Base-by-base conservation (phyloP, 2,329 filamentous ascomycete species). In the Penicillium expansum region DNA sequence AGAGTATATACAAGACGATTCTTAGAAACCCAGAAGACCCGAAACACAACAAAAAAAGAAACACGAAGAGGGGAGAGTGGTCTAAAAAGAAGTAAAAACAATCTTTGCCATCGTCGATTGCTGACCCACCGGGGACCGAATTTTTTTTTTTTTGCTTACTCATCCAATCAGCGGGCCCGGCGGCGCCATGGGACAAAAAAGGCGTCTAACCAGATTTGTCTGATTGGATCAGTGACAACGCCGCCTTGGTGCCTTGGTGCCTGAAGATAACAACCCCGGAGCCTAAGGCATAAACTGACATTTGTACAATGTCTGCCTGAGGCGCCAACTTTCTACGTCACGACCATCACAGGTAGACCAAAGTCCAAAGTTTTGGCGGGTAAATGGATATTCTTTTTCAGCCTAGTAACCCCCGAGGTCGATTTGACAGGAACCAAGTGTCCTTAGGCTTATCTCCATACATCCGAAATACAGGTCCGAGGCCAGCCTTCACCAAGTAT, bases 1-100 rank as follows among this genome's bases (percentile, higher is more conserved):
- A 32, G 27, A 47, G 22, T 56, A 52, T 52, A 27, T 56, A 52
- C 48, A 55, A n/a, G 13, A 52, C 52, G 44, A 49, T 55, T 51
- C 53, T 42, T 6, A 35, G 22, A 52, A 20, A 56, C 54, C 54
- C 33, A 39, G 14, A 39, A 42, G 42, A 45, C 54, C 54, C 48
- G 32, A 39, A 51, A 56, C 30, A 55, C 29, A 48, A 39, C 33
- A 27, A 48, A 38, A 45, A 51, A 52, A 44, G 49, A 56, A 56
- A 47, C 48, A 45, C 48, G 39, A 56, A 52, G 54, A 56, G 54
- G 54, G 54, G 54, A 56, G 54, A 56, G 54, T 56, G 48, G 37
- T 55, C 52, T 35, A 30, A 33, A 41, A 56, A 41, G 32, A 47
- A 33, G 35, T 24, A n/a, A 52, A 47, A 44, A 39, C 41, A 27